Evolutionary conservation across 345 rosid species (phyloP), one percentile per base, ranked within the genome.

Genomic region (Rhodomyrtus tomentosa): DNA sequence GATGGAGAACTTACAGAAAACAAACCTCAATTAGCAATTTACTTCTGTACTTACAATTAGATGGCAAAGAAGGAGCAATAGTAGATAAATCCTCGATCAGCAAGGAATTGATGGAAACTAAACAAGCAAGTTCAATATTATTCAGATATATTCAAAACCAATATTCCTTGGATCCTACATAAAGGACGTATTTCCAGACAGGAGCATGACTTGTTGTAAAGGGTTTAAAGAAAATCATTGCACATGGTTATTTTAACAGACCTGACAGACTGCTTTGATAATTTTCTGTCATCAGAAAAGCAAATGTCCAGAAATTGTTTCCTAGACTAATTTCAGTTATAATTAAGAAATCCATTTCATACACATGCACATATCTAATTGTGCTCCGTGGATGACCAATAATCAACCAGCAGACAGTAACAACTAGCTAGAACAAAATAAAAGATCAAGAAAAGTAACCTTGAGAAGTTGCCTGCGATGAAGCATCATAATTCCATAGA

Each of bases 401-500:
- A 81, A 85, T 84, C 62, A 20, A 83, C 55, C 40, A 62, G 51
- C 50, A 80, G 80, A 42, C 21, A 40, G n/a, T 25, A 80, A 18
- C 25, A 1, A 58, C 53, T 50, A 42, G 58, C 36, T n/a, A 84
- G 73, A 76, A 51, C 81, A 50, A 29, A 59, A 88, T 21, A 40
- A 38, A 81, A 58, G 38, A 27, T 68, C 38, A 86, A 38, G 54
- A 38, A 79, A 1, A 86, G 81, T 84, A 83, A 93, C 95, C 90
- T 93, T 90, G 79, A 92, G 87, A 21, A 90, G 53, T 76, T 90
- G 83, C 89, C 86, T 88, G 82, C 83, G 83, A 84, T 92, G 86
- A 10, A 93, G 84, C 93, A 91, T 83, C 76, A 89, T 36, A 82
- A 92, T 82, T 87, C 96, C 96, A 85, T 92, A 93, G 79, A 93